These are phyloP conservation scores for Salix viminalis DNA, from an alignment of 345 rosid genomes.

Conservation along the genomic window DNA sequence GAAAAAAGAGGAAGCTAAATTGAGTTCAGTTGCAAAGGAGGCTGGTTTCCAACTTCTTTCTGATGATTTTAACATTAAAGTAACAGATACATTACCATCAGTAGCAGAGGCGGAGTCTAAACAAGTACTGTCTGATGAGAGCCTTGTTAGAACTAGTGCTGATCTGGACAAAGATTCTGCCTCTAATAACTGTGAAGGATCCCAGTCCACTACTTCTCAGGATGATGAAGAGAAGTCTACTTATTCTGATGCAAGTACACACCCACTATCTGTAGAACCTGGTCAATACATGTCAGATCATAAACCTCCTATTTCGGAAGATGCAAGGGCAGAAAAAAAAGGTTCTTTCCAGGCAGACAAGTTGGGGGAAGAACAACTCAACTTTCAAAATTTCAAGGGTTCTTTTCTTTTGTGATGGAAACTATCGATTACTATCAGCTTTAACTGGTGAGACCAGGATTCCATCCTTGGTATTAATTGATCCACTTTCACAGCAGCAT, in stretches of 20 bases:
- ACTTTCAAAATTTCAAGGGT: slow-evolving; percentile 44
- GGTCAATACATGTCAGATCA: slow-evolving; percentile 27
- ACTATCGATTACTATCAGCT: slow-evolving; percentile 50
- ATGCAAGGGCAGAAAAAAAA: slow-evolving; percentile 26
- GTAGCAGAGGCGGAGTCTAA: slow-evolving; percentile 38
- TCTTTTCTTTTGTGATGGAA: slow-evolving; percentile 74
- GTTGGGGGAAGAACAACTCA: slow-evolving; percentile 34
- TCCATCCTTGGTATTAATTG: slow-evolving; percentile 71
- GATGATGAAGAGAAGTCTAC: slow-evolving; percentile 30
- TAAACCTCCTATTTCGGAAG: slow-evolving; percentile 23
- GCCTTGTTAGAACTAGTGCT: slow-evolving; percentile 20
- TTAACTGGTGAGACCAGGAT: slow-evolving; percentile 65
- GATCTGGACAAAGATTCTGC: slow-evolving; percentile 32
- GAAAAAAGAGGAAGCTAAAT: slow-evolving; percentile 51
- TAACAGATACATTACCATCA: slow-evolving; percentile 34
- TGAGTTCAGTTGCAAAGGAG: slow-evolving; percentile 78
- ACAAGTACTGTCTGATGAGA: slow-evolving; percentile 36
- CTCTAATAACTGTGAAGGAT: slow-evolving; percentile 24
- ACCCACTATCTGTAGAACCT: slow-evolving; percentile 23
- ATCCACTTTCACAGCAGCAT: slow-evolving; percentile 65
- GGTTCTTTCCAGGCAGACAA: slow-evolving; percentile 24
- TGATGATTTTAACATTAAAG: slow-evolving; percentile 57
- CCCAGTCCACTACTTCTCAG: slow-evolving; percentile 27
- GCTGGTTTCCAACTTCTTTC: slow-evolving; percentile 81
- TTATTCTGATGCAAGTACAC: slow-evolving; percentile 26